Evolutionary conservation across 345 rosid species (phyloP).

Genomic region (Euphorbia tirucalli): DNA sequence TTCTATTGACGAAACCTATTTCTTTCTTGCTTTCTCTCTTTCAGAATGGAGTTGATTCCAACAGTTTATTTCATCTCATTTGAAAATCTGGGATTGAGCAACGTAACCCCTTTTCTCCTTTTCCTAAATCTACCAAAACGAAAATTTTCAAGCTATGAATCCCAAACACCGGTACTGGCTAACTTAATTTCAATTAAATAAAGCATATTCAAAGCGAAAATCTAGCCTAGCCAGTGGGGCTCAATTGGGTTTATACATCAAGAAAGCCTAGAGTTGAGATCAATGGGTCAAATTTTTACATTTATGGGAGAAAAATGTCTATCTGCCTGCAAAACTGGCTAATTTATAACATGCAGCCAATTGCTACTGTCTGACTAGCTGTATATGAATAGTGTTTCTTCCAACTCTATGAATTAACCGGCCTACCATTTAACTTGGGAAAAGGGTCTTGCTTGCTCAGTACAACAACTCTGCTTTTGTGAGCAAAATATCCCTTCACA

Average conservation of each 20-base stretch:
- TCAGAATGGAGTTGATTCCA: no score
- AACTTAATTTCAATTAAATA: no score
- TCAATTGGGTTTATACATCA: background rate
- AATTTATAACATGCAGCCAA: background rate
- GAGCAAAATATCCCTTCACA: constrained; percentile 84
- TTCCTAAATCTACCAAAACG: no score
- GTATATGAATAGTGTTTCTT: background rate
- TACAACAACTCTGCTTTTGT: constrained; percentile 92
- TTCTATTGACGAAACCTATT: no score
- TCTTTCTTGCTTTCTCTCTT: no score
- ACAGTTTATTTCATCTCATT: no score
- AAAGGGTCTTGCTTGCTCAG: constrained; percentile 98
- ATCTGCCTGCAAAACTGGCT: background rate
- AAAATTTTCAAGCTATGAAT: no score
- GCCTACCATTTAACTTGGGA: constrained; percentile 75
- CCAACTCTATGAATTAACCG: constrained; percentile 56
- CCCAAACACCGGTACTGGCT: no score
- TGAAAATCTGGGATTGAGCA: no score
- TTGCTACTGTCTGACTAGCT: background rate
- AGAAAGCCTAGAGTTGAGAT: background rate
- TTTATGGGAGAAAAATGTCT: background rate
- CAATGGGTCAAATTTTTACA: background rate
- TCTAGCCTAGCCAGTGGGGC: background rate
- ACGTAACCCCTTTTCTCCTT: no score
- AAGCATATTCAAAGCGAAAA: background rate